Base-by-base conservation (phyloP, 2,329 filamentous ascomycete species). In the Trichoderma breve region DNA sequence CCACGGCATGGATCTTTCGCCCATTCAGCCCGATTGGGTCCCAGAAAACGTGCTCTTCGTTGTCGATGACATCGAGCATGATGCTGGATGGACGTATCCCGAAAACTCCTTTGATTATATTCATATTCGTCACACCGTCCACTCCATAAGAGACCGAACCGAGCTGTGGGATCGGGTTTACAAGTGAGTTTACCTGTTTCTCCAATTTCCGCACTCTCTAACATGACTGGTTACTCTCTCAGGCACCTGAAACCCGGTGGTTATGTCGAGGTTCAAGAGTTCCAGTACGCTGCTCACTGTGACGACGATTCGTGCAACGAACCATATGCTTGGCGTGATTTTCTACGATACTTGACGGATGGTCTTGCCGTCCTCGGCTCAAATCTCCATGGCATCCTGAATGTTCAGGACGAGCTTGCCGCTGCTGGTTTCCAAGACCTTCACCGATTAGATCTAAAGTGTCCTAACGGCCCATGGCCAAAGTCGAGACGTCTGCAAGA, bases 221-320 rank as follows among this genome's bases (percentile, higher is more conserved):
- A 64, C 60, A 26, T 30, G 60, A 26, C 30, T 14, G 4, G 2
- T 15, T 18, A 14, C n/a, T 53, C 9, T 24, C 55, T 26, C n/a
- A 86, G 85, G 68, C 85, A 87, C 74, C 78, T 87, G 9, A 86
- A 86, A 72, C 86, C 86, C 1, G 86, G 86, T 34, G 86, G 85
- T 30, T 87, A 83, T 70, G 79, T 87, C 30, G 86, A 88, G 74
- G 75, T 86, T 28, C 83, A 86, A 71, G 86, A 87, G 53, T 81
- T 87, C 53, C 78, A 82, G 53, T 82, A 83, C 74, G 74, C 74
- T 14, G 78, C 83, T 4, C 78, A 79, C 11, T 83, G 82, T 76
- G 85, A 87, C 76, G 86, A 88, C 78, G 63, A 76, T 57, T 82
- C 83, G 1, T 83, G 84, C 53, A 76, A 80, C 24, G 81, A 81